Evolutionary conservation across 108 stramenopile species (phyloP).

Genomic region (Cyclotella atomus): DNA sequence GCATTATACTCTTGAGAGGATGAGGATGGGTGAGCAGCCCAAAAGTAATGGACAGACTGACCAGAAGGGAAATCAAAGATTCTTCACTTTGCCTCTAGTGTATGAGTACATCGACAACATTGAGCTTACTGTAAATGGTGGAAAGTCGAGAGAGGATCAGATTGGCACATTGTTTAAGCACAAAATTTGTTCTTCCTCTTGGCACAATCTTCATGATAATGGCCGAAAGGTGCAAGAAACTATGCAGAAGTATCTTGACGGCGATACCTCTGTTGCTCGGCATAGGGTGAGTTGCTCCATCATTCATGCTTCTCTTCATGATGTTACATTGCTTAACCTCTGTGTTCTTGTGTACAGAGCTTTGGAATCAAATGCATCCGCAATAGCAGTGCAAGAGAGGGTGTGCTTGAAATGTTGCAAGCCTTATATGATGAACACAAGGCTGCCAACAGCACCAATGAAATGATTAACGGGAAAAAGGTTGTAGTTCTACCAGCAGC

Average conservation of each 20-base stretch:
- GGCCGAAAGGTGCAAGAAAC: not conserved
- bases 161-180: not conserved
- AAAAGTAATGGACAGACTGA: not conserved
- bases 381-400: not conserved
- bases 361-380: not conserved
- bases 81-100: not conserved
- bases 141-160: not conserved
- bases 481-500: not conserved
- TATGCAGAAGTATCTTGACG: not conserved
- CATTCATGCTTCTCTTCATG: no score
- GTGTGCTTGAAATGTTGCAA: not conserved
- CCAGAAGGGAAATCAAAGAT: not conserved
- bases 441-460: not conserved
- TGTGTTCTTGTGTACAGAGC: no score
- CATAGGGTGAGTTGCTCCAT: not conserved
- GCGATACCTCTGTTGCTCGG: slow-evolving; percentile 1
- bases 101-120: not conserved
- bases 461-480: not conserved
- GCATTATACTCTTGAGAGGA: slow-evolving; percentile 1
- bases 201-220: slow-evolving; percentile 12
- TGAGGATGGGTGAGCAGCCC: not conserved
- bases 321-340: no score
- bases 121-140: not conserved
- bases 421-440: not conserved
- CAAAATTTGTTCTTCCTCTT: not conserved